A percentile compares a stretch with the other conserved stretches of the same genome.
These are phyloP conservation scores for Apiospora malaysiana DNA, from an alignment of 2,329 filamentous ascomycete species.

Conservation along the genomic window DNA sequence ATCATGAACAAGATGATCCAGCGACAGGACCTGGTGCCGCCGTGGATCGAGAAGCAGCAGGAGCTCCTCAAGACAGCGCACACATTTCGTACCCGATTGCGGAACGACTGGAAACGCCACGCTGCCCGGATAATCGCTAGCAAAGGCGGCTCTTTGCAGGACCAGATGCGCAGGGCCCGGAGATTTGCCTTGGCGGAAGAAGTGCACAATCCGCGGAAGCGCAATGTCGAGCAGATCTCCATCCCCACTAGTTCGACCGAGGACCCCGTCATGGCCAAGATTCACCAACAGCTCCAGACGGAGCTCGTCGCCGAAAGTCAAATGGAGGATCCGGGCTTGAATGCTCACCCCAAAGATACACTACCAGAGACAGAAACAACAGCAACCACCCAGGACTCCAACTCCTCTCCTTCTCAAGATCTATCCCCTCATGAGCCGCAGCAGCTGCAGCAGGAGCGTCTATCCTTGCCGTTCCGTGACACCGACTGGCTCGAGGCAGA, in stretches of 20 bases:
- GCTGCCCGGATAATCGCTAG: conserved; percentile 80
- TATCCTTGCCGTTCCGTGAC: conserved; percentile 75
- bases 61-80: conserved; percentile 74
- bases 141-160: conserved; percentile 74
- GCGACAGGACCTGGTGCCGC: conserved; percentile 91
- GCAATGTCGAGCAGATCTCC: conserved; percentile 52
- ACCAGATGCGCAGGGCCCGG: conserved; percentile 74
- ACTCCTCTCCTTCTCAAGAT: conserved; percentile 23
- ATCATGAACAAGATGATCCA: conserved; percentile 99
- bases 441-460: conserved; percentile 35
- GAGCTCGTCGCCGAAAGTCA: conserved; percentile 27
- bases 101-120: conserved; percentile 85
- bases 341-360: background rate
- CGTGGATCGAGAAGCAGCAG: conserved; percentile 99
- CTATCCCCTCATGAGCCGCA: conserved; percentile 19
- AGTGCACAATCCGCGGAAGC: conserved; percentile 62
- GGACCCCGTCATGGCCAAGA: conserved; percentile 55
- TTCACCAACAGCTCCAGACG: conserved; percentile 41
- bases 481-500: conserved; percentile 32
- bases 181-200: conserved; percentile 79
- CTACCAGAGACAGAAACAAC: background rate
- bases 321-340: conserved; percentile 21
- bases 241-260: conserved; percentile 54
- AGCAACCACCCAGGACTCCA: conserved; percentile 3
- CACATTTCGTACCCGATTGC: conserved; percentile 75